These are phyloP conservation scores for Thecaphora frezii DNA, from an alignment of 1,284 basidiomycete species.

Conservation along the genomic window DNA sequence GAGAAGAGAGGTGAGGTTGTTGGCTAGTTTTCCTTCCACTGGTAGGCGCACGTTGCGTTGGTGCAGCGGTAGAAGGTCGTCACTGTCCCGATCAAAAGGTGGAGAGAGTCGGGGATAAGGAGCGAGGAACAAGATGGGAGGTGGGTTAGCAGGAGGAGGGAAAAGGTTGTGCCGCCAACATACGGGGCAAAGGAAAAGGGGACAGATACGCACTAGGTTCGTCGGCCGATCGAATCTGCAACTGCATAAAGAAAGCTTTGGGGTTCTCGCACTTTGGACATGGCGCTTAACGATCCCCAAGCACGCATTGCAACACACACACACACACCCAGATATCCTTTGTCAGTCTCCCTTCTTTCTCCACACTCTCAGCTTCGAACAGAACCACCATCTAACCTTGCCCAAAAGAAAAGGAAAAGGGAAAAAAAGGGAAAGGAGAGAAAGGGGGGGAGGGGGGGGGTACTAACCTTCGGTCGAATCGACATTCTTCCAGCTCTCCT, in stretches of 20 bases:
- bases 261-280: constrained; percentile 90
- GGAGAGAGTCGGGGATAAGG: not conserved
- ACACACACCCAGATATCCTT: not conserved
- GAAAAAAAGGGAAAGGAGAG: too few species aligned
- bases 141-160: not conserved
- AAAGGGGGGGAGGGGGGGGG: not conserved
- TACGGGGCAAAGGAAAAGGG: too few species aligned
- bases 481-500: constrained; percentile 89
- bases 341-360: constrained; percentile 1
- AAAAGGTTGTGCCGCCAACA: not conserved
- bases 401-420: too few species aligned
- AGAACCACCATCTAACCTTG: too few species aligned
- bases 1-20: not conserved
- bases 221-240: constrained; percentile 87
- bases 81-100: constrained; percentile 26
- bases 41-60: constrained; percentile 41
- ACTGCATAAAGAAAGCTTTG: constrained; percentile 89
- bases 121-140: not conserved
- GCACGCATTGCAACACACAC: not conserved
- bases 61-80: constrained; percentile 57
- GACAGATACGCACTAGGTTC: constrained; percentile 52
- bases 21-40: constrained; percentile 52
- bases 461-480: constrained; percentile 71
- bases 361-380: too few species aligned
- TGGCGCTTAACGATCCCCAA: constrained; percentile 31